A percentile compares a stretch with the other conserved stretches of the same genome.
phyloP scores from a whole-genome alignment of 148 eudicot species.

The Spergularia bocconei region DNA sequence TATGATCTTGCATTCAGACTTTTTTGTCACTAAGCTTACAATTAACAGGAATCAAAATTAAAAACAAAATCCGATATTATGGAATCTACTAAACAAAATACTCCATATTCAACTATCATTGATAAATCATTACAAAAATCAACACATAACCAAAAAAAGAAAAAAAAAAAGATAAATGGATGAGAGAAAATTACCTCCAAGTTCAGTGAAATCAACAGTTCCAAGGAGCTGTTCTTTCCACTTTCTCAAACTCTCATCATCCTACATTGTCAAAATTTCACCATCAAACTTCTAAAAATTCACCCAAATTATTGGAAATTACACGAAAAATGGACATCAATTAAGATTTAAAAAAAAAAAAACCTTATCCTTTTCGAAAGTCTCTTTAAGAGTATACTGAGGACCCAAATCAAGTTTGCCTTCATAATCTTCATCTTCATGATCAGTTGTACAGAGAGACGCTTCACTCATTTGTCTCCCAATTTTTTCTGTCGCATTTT shows the following conservation, averaged over 20 bases:
- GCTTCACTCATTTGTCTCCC: conserved; percentile 46
- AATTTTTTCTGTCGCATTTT: conserved; percentile 36
- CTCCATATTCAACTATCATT: not conserved
- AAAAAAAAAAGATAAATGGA: not conserved
- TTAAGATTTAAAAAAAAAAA: not conserved
- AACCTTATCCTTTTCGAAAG: conserved; percentile 84
- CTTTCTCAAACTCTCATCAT: conserved; percentile 87
- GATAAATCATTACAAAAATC: not conserved
- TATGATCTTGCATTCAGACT: not conserved
- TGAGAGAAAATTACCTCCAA: conserved; percentile 52
- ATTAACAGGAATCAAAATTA: not conserved
- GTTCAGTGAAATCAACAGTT: conserved; percentile 53
- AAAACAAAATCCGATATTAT: not conserved
- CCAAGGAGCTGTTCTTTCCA: conserved; percentile 91
- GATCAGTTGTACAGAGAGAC: conserved; percentile 53
- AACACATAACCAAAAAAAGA: not conserved
- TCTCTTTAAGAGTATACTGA: conserved; percentile 59
- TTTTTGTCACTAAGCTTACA: not conserved
- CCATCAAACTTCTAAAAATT: not conserved
- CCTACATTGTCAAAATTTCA: conserved; percentile 39
- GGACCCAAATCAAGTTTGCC: conserved; percentile 63
- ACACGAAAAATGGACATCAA: too few species aligned
- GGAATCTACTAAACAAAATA: not conserved
- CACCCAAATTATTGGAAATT: not conserved
- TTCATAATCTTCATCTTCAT: conserved; percentile 60